Percentiles rank a stretch among this genome's conserved stretches.
Conservation (phyloP, 2,329 filamentous ascomycete genomes). For the Neonectria ditissima region DNA sequence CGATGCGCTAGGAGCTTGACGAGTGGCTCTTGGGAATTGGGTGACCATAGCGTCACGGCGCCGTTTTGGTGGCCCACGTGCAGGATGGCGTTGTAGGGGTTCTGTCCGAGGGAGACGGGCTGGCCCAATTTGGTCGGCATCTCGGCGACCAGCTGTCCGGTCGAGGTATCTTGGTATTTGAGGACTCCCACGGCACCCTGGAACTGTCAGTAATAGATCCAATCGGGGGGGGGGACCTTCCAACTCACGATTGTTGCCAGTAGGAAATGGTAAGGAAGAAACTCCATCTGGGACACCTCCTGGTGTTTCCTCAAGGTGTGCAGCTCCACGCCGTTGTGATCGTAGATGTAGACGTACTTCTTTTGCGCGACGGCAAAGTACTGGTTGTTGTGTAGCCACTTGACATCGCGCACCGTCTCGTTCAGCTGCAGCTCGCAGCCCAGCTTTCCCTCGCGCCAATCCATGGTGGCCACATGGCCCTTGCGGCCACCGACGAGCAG, state of each 20-base stretch:
- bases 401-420: constrained; percentile 89
- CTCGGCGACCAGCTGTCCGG: constrained; percentile 88
- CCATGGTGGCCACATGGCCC: constrained; percentile 95
- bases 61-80: constrained; percentile 97
- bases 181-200: constrained; percentile 84
- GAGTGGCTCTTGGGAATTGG: constrained; percentile 85
- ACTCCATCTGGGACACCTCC: constrained; percentile 94
- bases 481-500: constrained; percentile 89
- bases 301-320: constrained; percentile 91
- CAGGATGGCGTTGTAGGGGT: constrained; percentile 91
- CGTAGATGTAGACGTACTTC: constrained; percentile 97
- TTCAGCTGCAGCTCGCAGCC: constrained; percentile 91
- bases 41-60: constrained; percentile 94
- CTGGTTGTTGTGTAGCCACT: constrained; percentile 95
- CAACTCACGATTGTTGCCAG: constrained; percentile 82
- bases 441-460: constrained; percentile 92
- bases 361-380: constrained; percentile 96
- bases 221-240: fast-evolving
- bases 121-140: constrained; percentile 86
- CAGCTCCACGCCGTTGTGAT: constrained; percentile 88
- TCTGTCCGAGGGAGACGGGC: constrained; percentile 86
- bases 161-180: constrained; percentile 96
- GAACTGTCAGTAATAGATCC: constrained; percentile 31
- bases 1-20: constrained; percentile 92
- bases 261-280: constrained; percentile 95